phyloP scores from a whole-genome alignment of 1,284 basidiomycete species.

The Moesziomyces parantarcticus region DNA sequence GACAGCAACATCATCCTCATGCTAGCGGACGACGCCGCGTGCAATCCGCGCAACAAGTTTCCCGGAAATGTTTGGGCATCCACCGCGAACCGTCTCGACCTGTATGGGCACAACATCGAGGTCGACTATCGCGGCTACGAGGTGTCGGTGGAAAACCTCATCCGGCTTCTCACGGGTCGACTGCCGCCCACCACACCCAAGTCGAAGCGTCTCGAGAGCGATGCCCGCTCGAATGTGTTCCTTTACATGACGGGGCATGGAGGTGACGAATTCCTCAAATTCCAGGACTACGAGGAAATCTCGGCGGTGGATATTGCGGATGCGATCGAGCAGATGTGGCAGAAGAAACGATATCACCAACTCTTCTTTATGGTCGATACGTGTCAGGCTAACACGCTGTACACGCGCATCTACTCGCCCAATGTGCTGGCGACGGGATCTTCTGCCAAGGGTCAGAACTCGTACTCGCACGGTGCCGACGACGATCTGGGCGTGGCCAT shows the following conservation, averaged over 20 bases:
- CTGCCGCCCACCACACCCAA: constrained; percentile 75
- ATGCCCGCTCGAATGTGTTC: constrained; percentile 93
- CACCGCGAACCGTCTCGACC: constrained; percentile 79
- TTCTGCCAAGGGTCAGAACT: constrained; percentile 86
- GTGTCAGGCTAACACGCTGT: constrained; percentile 97
- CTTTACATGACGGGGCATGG: constrained; percentile 99
- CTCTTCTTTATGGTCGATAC: constrained; percentile 99
- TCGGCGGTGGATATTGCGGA: constrained; percentile 91
- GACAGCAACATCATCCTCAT: constrained; percentile 99
- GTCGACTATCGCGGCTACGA: constrained; percentile 98
- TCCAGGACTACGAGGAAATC: constrained; percentile 98
- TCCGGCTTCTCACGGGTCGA: constrained; percentile 80
- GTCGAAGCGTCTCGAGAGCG: constrained; percentile 88
- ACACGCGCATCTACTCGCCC: constrained; percentile 91
- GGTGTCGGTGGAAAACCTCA: constrained; percentile 95
- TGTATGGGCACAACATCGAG: constrained; percentile 96
- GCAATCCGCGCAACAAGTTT: constrained; percentile 90
- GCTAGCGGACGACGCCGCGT: constrained; percentile 96
- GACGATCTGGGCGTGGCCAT: constrained; percentile 92
- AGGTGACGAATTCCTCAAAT: constrained; percentile 97
- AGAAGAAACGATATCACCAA: constrained; percentile 92
- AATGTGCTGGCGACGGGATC: constrained; percentile 95
- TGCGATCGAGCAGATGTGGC: constrained; percentile 97
- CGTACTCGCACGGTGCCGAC: constrained; percentile 96
- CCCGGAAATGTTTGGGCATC: constrained; percentile 91